A percentile compares a stretch with the other conserved stretches of the same genome.
These are phyloP conservation scores for Favolaschia claudopus DNA, from an alignment of 768 basidiomycete genomes.

Conservation along the genomic window DNA sequence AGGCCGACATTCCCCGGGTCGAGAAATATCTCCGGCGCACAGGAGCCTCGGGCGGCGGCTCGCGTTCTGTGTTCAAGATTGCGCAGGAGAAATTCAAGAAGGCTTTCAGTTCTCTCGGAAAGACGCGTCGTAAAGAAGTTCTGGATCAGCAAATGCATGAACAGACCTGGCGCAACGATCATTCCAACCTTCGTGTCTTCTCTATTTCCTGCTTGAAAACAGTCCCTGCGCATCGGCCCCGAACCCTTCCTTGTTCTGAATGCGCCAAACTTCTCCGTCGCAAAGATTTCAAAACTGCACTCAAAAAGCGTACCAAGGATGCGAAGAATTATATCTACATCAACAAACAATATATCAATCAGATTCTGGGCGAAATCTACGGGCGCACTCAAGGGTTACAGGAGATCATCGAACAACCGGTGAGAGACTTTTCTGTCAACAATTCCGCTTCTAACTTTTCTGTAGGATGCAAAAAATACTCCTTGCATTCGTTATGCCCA, in stretches of 20 bases:
- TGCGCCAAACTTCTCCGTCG: slow-evolving; percentile 12
- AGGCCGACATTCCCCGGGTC: slow-evolving; percentile 1
- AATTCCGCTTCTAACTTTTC: not conserved
- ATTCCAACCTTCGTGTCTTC: slow-evolving; percentile 21
- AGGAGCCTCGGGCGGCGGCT: slow-evolving; percentile 23
- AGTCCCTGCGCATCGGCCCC: not conserved
- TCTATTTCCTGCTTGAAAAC: slow-evolving; percentile 25
- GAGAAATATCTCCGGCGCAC: slow-evolving; percentile 22
- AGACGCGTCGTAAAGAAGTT: slow-evolving; percentile 16
- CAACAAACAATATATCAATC: slow-evolving; percentile 15
- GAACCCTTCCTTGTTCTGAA: slow-evolving; percentile 15
- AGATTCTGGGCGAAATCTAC: slow-evolving; percentile 21
- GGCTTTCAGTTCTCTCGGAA: not conserved
- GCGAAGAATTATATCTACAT: slow-evolving; percentile 25
- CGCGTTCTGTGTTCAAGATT: slow-evolving; percentile 14
- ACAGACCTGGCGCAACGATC: slow-evolving; percentile 37
- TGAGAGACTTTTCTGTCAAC: slow-evolving; percentile 6
- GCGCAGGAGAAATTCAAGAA: slow-evolving; percentile 20
- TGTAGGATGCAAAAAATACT: slow-evolving; percentile 11
- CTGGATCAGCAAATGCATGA: slow-evolving; percentile 22
- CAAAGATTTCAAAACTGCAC: slow-evolving; percentile 21
- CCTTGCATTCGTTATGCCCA: slow-evolving; percentile 21
- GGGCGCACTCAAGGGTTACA: slow-evolving; percentile 16
- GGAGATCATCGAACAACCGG: slow-evolving; percentile 21
- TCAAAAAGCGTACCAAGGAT: not conserved